These are phyloP conservation scores for Oidiodendron maius DNA, from an alignment of 495 filamentous ascomycete species.

Conservation along the genomic window DNA sequence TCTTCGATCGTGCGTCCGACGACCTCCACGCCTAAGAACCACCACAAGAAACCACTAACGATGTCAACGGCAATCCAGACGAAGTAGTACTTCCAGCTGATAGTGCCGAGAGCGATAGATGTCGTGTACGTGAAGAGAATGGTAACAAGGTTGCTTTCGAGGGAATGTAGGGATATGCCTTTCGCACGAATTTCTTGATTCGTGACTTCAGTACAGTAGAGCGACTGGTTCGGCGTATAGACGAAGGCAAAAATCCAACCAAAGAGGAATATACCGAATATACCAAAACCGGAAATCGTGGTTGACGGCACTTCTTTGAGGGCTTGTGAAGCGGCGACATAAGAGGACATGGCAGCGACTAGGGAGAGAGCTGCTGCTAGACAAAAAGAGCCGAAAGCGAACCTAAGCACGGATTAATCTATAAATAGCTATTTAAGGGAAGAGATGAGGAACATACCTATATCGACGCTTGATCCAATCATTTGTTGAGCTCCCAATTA, in stretches of 20 bases:
- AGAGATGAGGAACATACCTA: neutral
- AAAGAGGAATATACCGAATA: constrained; percentile 7
- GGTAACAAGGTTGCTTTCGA: constrained; percentile 8
- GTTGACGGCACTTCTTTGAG: neutral
- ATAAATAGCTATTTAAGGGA: neutral
- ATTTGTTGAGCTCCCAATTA: constrained; percentile 2
- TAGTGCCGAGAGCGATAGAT: constrained; percentile 8
- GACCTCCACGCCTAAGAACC: constrained; percentile 11
- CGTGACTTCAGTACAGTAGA: constrained; percentile 7
- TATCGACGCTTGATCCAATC: constrained; percentile 3
- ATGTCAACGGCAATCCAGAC: constrained; percentile 13
- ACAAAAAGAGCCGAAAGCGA: constrained; percentile 3
- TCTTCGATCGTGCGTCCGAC: constrained; percentile 13
- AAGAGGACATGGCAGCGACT: constrained; percentile 4
- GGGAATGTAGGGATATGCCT: constrained; percentile 6
- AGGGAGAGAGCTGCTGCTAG: constrained; percentile 2
- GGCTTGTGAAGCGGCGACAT: constrained; percentile 1
- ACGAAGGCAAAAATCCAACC: constrained; percentile 8
- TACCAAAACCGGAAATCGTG: constrained; percentile 1
- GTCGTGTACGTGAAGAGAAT: constrained; percentile 9
- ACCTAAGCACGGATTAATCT: too few relatives aligned
- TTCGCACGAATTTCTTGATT: constrained; percentile 10
- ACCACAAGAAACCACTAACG: constrained; percentile 5
- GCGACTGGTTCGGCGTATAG: constrained; percentile 7
- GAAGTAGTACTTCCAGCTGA: constrained; percentile 13